Evolutionary conservation across 371 early-diverging fungal species (phyloP).

Genomic region (Syncephalastrum monosporum): DNA sequence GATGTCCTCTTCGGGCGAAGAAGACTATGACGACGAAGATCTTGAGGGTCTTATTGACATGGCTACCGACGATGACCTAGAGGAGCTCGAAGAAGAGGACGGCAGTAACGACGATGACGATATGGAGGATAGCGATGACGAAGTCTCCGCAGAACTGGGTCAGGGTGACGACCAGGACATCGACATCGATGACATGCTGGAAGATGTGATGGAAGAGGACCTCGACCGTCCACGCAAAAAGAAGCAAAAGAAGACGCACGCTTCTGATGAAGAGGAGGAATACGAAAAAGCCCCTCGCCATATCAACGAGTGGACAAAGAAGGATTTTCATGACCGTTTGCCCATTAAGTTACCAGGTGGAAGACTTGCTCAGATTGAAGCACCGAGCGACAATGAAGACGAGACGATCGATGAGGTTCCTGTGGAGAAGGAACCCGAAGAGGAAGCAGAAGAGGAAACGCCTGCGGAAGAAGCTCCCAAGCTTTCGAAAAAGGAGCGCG

Average conservation of each 20-base stretch:
- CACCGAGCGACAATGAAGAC: slow-evolving; percentile 23
- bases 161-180: slow-evolving; percentile 17
- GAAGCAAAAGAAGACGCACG: slow-evolving; percentile 17
- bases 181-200: slow-evolving; percentile 16
- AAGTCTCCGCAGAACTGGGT: slow-evolving; percentile 31
- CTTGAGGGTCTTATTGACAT: too few species aligned
- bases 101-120: slow-evolving; percentile 11
- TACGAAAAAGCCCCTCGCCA: slow-evolving; percentile 62
- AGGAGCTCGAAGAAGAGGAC: slow-evolving; percentile 27
- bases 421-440: slow-evolving; percentile 12
- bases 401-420: slow-evolving; percentile 13
- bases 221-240: slow-evolving; percentile 6
- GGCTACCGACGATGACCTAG: slow-evolving; percentile 3
- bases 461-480: slow-evolving; percentile 10
- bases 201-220: slow-evolving; percentile 14
- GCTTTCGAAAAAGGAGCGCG: slow-evolving; percentile 50
- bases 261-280: slow-evolving; percentile 62
- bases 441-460: slow-evolving; percentile 21
- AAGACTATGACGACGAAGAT: slow-evolving; percentile 35
- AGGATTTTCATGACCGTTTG: slow-evolving; percentile 49
- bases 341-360: slow-evolving; percentile 70
- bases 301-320: slow-evolving; percentile 52
- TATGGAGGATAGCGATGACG: slow-evolving; percentile 18
- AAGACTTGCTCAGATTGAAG: slow-evolving; percentile 35
- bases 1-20: slow-evolving; percentile 43